phyloP scores from a whole-genome alignment of 2,329 filamentous ascomycete genomes.

The Fusarium mundagurra region DNA sequence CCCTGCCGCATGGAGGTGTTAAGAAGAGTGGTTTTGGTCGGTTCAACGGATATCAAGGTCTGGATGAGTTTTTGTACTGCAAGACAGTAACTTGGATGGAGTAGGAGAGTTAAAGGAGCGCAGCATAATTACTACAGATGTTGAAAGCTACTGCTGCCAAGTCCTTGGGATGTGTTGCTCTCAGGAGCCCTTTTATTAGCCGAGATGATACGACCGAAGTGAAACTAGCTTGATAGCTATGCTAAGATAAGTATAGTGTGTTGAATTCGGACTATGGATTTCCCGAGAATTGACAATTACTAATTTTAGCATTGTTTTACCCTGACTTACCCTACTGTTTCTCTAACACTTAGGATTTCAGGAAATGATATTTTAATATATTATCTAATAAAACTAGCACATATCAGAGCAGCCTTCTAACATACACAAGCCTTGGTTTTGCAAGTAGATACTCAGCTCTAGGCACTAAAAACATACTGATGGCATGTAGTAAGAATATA shows the following conservation, averaged over 20 bases:
- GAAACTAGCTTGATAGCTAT: not conserved
- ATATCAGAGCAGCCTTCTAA: fast-evolving
- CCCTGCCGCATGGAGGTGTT: not conserved
- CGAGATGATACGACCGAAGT: not conserved
- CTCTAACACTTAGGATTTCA: fast-evolving
- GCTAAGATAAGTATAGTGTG: not conserved
- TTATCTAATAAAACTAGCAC: too few species aligned
- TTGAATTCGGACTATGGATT: not conserved
- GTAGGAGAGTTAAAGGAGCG: not conserved
- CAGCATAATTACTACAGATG: not conserved
- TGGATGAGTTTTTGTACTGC: not conserved
- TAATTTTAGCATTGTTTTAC: not conserved
- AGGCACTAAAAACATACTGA: fast-evolving
- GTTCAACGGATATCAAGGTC: not conserved
- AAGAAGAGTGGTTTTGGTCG: not conserved
- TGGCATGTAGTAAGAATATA: fast-evolving
- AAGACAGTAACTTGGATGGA: conserved; percentile 1
- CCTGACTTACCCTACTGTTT: not conserved
- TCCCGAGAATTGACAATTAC: not conserved
- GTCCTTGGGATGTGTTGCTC: not conserved
- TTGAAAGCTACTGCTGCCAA: too few species aligned
- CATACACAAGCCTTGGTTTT: fast-evolving
- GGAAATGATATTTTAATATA: not conserved
- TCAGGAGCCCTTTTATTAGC: fast-evolving
- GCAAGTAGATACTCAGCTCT: fast-evolving